These are phyloP conservation scores for Coemansia nantahalensis DNA, from an alignment of 192 early-diverging fungal species.

Conservation along the genomic window DNA sequence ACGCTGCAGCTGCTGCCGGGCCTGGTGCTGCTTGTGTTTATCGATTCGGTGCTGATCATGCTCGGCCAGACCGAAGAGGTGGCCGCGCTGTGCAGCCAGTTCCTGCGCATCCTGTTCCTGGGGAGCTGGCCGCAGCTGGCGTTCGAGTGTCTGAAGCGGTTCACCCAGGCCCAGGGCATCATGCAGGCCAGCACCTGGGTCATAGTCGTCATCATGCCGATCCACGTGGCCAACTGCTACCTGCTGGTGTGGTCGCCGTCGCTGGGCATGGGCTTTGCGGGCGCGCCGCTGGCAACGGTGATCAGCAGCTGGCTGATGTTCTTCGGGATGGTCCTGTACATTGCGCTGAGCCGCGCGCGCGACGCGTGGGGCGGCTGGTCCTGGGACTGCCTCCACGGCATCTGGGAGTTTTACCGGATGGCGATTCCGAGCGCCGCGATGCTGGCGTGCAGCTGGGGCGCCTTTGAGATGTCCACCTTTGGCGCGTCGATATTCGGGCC, in stretches of 20 bases:
- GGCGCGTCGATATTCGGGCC: conserved; percentile 79
- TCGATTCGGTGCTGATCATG: conserved; percentile 63
- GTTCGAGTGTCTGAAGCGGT: conserved; percentile 83
- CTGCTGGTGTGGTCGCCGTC: conserved; percentile 50
- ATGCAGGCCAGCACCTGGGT: conserved; percentile 72
- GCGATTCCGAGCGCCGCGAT: conserved; percentile 83
- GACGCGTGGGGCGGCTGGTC: conserved; percentile 84
- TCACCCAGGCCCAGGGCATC: conserved; percentile 85
- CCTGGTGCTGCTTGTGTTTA: conserved; percentile 18
- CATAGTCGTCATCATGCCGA: conserved; percentile 30
- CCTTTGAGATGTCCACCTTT: conserved; percentile 72
- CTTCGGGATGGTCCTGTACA: conserved; percentile 56
- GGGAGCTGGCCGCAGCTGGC: conserved; percentile 76
- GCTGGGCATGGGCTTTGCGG: conserved; percentile 59
- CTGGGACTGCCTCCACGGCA: conserved; percentile 58
- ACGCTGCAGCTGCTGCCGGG: conserved; percentile 32
- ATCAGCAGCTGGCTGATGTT: conserved; percentile 65
- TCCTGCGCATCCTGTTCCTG: conserved; percentile 64
- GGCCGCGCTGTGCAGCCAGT: conserved; percentile 65
- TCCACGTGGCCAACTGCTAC: conserved; percentile 30
- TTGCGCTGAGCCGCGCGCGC: conserved; percentile 30
- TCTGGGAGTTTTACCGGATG: conserved; percentile 63
- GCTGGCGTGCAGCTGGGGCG: conserved; percentile 82
- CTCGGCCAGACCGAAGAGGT: conserved; percentile 75
- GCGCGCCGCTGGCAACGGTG: conserved; percentile 67